Evolutionary conservation across 2,329 filamentous ascomycete species (phyloP), one percentile per base, ranked within the genome.

Genomic region (Plectosphaerella sp.): DNA sequence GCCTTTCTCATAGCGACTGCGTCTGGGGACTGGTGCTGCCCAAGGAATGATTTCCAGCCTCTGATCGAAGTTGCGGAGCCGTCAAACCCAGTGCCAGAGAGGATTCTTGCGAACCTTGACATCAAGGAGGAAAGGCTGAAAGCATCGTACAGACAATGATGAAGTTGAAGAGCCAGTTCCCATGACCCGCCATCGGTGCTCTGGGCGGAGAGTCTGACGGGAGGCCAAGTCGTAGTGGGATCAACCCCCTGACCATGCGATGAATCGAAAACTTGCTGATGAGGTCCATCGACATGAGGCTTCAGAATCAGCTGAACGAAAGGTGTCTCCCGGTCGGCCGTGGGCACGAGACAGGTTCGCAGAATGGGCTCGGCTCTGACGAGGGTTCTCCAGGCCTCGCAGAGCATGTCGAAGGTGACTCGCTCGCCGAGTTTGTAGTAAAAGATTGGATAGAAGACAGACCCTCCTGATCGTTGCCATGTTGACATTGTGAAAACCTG

Each of bases 121-220:
- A 91, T 71, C 6, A 96, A 70, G 1, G 77, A 64, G 1, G 85
- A 81, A 5, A 97, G 72, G 60, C 89, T 94, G 54, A 95, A 77
- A 6, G 86, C 91, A 65, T 97, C 93, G 63, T 97, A 97, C 0
- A 97, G 74, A 0, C 89, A 88, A 65, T 97, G 92, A 57, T 96
- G 91, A 5, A 97, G 86, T 24, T 75, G 75, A 5, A 91, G 72
- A 2, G 78, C 69, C 4, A 84, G 51, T 0, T 56, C 41, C 59
- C 66, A 69, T 3, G 57, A 54, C 0, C 58, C 56, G 0, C 56
- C 39, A 0, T 56, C 51, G 4, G 57, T 50, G 1, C 57, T 52
- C 3, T 57, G 46, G 5, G 41, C 41, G n/a, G 9, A 3, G 11
- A 52, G 48, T 4, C 24, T 24, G 1, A 37, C 15, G 61, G 65